Evolutionary conservation across 2,329 filamentous ascomycete species (phyloP).

Genomic region (Aspergillus arachidicola): DNA sequence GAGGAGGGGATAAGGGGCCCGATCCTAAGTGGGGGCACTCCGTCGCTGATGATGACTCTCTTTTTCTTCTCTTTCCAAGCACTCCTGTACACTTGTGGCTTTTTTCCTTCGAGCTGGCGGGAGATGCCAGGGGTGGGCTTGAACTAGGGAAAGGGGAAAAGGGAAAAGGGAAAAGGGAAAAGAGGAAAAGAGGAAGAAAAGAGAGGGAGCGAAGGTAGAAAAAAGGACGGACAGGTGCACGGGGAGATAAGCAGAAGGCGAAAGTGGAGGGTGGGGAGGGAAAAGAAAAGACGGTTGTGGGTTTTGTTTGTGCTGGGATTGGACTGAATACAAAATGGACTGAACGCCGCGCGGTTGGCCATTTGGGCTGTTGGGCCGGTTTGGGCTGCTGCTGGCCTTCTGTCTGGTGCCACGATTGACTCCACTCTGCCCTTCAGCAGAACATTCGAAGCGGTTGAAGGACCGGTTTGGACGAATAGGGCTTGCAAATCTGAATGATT

Average conservation of each 20-base stretch:
- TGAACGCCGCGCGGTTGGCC: slow-evolving; percentile 19
- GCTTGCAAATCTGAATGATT: slow-evolving; percentile 24
- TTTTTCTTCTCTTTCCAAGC: slow-evolving; percentile 9
- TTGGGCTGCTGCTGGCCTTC: slow-evolving; percentile 34
- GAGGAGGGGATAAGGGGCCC: slow-evolving; percentile 3
- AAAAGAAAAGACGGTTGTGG: slow-evolving; percentile 19
- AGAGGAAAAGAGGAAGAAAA: slow-evolving; percentile 12
- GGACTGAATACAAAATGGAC: slow-evolving; percentile 9
- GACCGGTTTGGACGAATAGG: slow-evolving; percentile 33
- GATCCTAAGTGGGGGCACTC: slow-evolving; percentile 12
- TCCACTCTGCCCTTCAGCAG: slow-evolving; percentile 25
- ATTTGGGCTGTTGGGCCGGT: slow-evolving; percentile 40
- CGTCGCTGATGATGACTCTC: slow-evolving; percentile 6
- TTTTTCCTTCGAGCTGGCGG: slow-evolving; percentile 18
- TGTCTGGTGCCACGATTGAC: slow-evolving; percentile 47
- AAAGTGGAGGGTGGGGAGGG: slow-evolving; percentile 14
- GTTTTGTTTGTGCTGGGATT: slow-evolving; percentile 7
- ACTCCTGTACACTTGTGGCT: slow-evolving; percentile 8
- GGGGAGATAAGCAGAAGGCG: slow-evolving; percentile 28
- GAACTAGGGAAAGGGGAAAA: slow-evolving; percentile 9
- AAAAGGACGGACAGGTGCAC: slow-evolving; percentile 27
- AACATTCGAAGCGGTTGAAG: slow-evolving; percentile 23
- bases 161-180: slow-evolving; percentile 12
- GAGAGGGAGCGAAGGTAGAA: slow-evolving; percentile 15
- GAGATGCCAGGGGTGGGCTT: slow-evolving; percentile 19